These are phyloP conservation scores for Trichophyton schoenleinii DNA, from an alignment of 2,329 filamentous ascomycete species.

Conservation along the genomic window DNA sequence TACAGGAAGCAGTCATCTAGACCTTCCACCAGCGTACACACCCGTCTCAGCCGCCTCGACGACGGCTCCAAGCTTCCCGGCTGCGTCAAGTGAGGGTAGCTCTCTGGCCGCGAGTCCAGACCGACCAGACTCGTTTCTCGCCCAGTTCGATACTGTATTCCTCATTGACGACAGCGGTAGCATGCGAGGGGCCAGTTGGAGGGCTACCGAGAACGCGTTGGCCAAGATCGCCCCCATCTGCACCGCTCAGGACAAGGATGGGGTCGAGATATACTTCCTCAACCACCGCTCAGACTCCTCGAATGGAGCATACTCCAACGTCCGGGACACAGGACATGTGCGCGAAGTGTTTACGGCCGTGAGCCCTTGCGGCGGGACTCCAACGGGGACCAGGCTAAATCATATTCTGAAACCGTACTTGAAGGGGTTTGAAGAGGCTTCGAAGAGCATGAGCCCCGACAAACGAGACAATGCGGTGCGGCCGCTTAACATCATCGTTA, in stretches of 20 bases:
- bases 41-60: not conserved
- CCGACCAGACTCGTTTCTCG: conserved; percentile 44
- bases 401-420: conserved; percentile 65
- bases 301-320: conserved; percentile 49
- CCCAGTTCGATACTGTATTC: conserved; percentile 73
- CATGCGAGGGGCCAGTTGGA: conserved; percentile 69
- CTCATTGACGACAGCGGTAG: conserved; percentile 85
- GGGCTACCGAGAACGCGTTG: conserved; percentile 58
- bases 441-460: conserved; percentile 20
- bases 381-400: conserved; percentile 59
- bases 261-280: conserved; percentile 83
- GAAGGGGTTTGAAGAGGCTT: conserved; percentile 34
- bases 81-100: not conserved
- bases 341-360: conserved; percentile 58
- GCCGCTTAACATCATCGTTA: conserved; percentile 80
- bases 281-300: conserved; percentile 47
- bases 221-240: conserved; percentile 68
- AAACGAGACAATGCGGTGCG: conserved; percentile 38
- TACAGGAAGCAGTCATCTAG: conserved; percentile 14
- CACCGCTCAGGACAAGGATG: conserved; percentile 64
- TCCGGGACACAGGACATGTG: conserved; percentile 48
- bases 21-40: conserved; percentile 32
- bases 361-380: conserved; percentile 53
- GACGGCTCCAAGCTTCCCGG: not conserved
- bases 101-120: not conserved